Conservation (phyloP, 805 yeast genomes). For the Saccharomycopsis amapae region DNA sequence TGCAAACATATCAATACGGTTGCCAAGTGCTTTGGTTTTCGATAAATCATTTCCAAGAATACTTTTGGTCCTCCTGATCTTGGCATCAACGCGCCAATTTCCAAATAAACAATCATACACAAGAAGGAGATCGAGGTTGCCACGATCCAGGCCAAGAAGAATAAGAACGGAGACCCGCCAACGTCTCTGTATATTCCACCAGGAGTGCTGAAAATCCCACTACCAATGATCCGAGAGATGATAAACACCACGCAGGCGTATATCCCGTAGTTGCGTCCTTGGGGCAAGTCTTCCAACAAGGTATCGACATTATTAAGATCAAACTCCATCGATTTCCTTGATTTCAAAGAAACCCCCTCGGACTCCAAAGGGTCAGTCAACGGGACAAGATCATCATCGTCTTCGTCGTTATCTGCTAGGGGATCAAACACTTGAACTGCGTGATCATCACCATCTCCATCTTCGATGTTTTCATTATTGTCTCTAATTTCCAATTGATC, state of each 20-base stretch:
- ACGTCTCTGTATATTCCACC: conserved; percentile 57
- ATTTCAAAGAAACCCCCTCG: conserved; percentile 8
- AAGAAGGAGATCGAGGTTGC: conserved; percentile 58
- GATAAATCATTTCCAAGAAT: conserved; percentile 60
- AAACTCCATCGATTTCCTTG: conserved; percentile 10
- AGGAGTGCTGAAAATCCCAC: conserved; percentile 72
- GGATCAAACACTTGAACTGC: too few relatives aligned
- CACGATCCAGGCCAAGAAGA: conserved; percentile 54
- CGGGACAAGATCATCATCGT: conserved; percentile 5
- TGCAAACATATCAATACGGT: conserved; percentile 44
- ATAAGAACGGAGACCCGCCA: conserved; percentile 59
- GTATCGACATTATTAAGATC: conserved; percentile 13
- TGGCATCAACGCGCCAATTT: conserved; percentile 64
- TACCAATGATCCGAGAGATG: conserved; percentile 65
- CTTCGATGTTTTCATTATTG: too few relatives aligned
- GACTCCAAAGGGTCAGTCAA: conserved; percentile 14
- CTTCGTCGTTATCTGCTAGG: background rate
- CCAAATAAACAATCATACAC: conserved; percentile 60
- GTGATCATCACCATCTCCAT: too few relatives aligned
- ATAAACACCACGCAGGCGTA: conserved; percentile 59
- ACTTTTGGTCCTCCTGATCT: conserved; percentile 72
- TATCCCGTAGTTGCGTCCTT: conserved; percentile 67
- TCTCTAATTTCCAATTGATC: too few relatives aligned
- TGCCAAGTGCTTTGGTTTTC: conserved; percentile 49
- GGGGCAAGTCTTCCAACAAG: conserved; percentile 43